phyloP scores from a whole-genome alignment of 768 basidiomycete genomes.

The Chalciporus chontae region DNA sequence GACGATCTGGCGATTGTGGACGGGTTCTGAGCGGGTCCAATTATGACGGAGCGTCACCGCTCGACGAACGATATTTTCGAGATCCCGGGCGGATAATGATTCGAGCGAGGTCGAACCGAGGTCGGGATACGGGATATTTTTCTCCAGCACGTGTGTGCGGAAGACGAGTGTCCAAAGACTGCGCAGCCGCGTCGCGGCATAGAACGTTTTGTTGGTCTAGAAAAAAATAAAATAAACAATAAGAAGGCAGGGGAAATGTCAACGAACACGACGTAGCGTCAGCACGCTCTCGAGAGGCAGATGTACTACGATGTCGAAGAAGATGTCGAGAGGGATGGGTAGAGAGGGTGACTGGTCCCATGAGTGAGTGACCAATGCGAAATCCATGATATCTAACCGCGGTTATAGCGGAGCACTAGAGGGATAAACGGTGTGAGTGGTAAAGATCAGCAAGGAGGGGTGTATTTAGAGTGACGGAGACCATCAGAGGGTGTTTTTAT shows the following conservation, averaged over 20 bases:
- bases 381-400: neutral
- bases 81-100: constrained; percentile 36
- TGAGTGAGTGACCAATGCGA: neutral
- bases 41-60: constrained; percentile 44
- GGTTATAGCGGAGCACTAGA: neutral
- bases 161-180: constrained; percentile 50
- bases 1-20: neutral
- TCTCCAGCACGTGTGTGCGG: constrained; percentile 36
- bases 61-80: constrained; percentile 41
- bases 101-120: constrained; percentile 30
- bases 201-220: constrained; percentile 47
- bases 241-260: neutral
- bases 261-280: constrained; percentile 44
- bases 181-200: constrained; percentile 41
- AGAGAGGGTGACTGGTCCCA: constrained; percentile 11
- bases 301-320: constrained; percentile 40
- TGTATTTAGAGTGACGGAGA: neutral
- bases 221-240: neutral
- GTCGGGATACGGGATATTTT: constrained; percentile 47
- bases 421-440: neutral
- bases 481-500: neutral
- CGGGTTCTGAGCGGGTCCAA: constrained; percentile 47
- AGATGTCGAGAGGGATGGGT: constrained; percentile 46
- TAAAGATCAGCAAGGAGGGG: neutral
- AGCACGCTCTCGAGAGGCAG: constrained; percentile 42